phyloP scores from a whole-genome alignment of 345 rosid genomes.

The Euphorbia pulcherrima region DNA sequence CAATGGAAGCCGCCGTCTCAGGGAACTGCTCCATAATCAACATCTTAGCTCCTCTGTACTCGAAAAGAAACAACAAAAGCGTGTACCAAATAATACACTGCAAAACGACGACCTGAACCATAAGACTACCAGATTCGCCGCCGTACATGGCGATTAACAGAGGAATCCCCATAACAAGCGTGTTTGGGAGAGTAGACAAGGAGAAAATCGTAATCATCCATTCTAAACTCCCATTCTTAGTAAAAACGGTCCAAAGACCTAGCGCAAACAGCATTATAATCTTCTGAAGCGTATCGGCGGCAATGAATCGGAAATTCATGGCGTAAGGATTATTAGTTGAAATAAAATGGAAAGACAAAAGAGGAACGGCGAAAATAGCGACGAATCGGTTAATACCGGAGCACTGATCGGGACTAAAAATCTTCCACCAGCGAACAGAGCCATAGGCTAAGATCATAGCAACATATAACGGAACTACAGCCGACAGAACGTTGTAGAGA shows the following conservation, averaged over 20 bases:
- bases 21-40: slow-evolving; percentile 42
- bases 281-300: slow-evolving; percentile 38
- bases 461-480: slow-evolving; percentile 31
- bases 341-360: slow-evolving; percentile 29
- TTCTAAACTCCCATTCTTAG: slow-evolving; percentile 19
- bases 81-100: slow-evolving; percentile 40
- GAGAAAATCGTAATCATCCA: slow-evolving; percentile 34
- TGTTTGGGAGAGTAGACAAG: slow-evolving; percentile 29
- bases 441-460: slow-evolving; percentile 36
- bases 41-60: slow-evolving; percentile 42
- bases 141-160: slow-evolving; percentile 32
- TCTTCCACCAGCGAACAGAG: slow-evolving; percentile 34
- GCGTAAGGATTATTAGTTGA: slow-evolving; percentile 23
- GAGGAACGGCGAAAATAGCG: slow-evolving; percentile 32
- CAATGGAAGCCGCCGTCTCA: slow-evolving; percentile 44
- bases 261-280: slow-evolving; percentile 24
- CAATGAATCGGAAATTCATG: slow-evolving; percentile 30
- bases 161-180: slow-evolving; percentile 36
- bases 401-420: slow-evolving; percentile 36
- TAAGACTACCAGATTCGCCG: slow-evolving; percentile 21
- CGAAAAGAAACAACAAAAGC: slow-evolving; percentile 40
- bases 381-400: slow-evolving; percentile 36
- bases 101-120: slow-evolving; percentile 34
- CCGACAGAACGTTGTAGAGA: slow-evolving; percentile 27
- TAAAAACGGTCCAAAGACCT: slow-evolving; percentile 15